These are phyloP conservation scores for Yarrowia sp. DNA, from an alignment of 805 yeast genomes.

Conservation along the genomic window DNA sequence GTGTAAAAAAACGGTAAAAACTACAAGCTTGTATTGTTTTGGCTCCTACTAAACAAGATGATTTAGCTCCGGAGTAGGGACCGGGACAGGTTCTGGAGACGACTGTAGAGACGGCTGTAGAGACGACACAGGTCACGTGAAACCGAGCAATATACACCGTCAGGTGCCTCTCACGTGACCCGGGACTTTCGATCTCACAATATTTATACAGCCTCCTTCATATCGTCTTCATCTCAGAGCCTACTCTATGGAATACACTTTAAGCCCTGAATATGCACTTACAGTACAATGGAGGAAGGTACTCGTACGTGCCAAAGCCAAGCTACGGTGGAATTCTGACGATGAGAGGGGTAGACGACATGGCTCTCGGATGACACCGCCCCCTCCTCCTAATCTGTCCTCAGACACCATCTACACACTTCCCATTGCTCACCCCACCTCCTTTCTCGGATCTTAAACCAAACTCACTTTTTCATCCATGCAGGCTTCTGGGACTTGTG, in stretches of 20 bases:
- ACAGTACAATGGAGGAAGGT: background rate
- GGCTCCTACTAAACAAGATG: conserved; percentile 5
- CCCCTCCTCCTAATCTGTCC: too few species aligned
- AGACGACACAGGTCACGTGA: too few species aligned
- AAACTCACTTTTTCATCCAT: conserved; percentile 14
- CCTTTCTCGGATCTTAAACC: conserved; percentile 18
- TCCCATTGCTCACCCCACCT: too few species aligned
- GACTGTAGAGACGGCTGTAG: too few species aligned
- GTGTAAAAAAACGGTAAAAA: conserved; percentile 5
- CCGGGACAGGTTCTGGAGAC: too few species aligned
- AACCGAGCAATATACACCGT: too few species aligned
- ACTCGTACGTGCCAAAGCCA: conserved; percentile 3
- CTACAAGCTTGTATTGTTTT: conserved; percentile 17
- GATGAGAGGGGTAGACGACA: background rate
- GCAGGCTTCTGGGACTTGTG: conserved; percentile 19
- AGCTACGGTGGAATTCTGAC: background rate
- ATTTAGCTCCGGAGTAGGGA: background rate
- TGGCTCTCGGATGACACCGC: too few species aligned
- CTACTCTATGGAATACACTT: conserved; percentile 13
- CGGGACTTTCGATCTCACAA: too few species aligned
- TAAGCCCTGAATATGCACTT: conserved; percentile 25
- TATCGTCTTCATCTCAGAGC: too few species aligned
- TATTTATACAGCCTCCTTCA: too few species aligned
- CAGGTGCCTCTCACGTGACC: too few species aligned
- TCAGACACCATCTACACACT: too few species aligned